Percentiles rank a stretch among this genome's conserved stretches.
Conservation (phyloP, 2,329 filamentous ascomycete genomes). For the Hymenoscyphus scutula region DNA sequence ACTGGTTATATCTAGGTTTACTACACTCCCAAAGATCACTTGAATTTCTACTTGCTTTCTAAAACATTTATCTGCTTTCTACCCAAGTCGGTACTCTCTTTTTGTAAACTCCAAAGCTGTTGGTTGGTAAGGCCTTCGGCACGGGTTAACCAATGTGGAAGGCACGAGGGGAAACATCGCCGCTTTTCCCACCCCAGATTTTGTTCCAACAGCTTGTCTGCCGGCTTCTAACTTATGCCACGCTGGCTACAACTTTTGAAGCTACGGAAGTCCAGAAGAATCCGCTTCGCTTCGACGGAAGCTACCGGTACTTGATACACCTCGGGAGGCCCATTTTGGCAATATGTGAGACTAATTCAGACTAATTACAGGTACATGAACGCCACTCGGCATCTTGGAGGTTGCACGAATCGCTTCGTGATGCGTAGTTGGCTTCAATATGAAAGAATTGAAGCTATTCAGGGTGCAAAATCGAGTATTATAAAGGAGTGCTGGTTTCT, state of each 20-base stretch:
- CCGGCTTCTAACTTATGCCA: not conserved
- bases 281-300: not conserved
- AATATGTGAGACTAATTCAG: constrained; percentile 1
- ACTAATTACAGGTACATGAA: not conserved
- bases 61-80: no score
- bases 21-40: no score
- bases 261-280: not conserved
- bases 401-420: not conserved
- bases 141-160: not conserved
- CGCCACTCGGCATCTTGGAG: not conserved
- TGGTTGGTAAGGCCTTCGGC: not conserved
- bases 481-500: no score
- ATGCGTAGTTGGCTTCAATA: not conserved
- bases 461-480: not conserved
- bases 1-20: no score
- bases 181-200: not conserved
- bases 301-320: not conserved
- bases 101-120: no score
- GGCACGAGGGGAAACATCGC: not conserved
- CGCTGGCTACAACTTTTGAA: not conserved
- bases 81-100: no score
- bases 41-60: not conserved
- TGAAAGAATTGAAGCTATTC: not conserved
- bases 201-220: not conserved
- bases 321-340: constrained; percentile 4